Percentiles rank a stretch among this genome's conserved stretches.
phyloP scores from a whole-genome alignment of 495 filamentous ascomycete genomes.

The Patellaria atrata region DNA sequence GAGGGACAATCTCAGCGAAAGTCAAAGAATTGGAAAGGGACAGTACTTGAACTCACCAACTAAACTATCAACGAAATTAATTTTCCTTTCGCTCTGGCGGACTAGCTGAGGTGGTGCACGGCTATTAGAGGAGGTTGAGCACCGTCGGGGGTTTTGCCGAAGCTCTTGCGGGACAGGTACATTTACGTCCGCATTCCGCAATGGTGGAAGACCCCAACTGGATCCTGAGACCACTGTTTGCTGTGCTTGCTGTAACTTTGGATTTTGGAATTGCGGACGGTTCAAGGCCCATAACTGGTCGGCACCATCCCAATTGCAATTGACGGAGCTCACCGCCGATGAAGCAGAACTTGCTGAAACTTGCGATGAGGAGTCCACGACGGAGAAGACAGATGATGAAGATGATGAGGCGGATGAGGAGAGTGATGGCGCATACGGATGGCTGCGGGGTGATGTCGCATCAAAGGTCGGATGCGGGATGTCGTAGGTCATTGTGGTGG shows the following conservation, averaged over 20 bases:
- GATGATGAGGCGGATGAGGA: constrained; percentile 61
- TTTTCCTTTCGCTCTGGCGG: constrained; percentile 85
- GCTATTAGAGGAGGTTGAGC: constrained; percentile 31
- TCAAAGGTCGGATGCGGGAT: constrained; percentile 11
- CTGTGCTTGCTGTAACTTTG: constrained; percentile 7
- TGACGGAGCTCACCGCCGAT: constrained; percentile 19
- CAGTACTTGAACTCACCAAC: constrained; percentile 63
- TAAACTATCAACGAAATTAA: constrained; percentile 91
- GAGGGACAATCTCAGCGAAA: constrained; percentile 18
- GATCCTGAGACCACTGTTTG: constrained; percentile 15
- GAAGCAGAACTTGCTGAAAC: constrained; percentile 33
- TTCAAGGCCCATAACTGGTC: too few species aligned
- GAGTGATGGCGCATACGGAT: constrained; percentile 51
- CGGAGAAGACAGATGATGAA: constrained; percentile 65
- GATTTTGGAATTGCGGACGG: too few species aligned
- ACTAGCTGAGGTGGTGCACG: constrained; percentile 64
- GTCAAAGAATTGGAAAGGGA: constrained; percentile 12
- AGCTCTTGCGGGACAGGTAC: constrained; percentile 45
- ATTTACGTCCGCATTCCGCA: constrained; percentile 15
- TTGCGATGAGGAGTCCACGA: constrained; percentile 46
- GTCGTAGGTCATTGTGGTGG: constrained; percentile 17
- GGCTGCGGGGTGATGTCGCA: constrained; percentile 14
- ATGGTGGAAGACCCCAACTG: constrained; percentile 10
- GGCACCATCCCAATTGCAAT: constrained; percentile 13
- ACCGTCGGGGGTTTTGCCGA: constrained; percentile 69